A percentile compares a stretch with the other conserved stretches of the same genome.
These are phyloP conservation scores for Fragaria ananassa DNA, from an alignment of 306 rosid genomes.

Conservation along the genomic window DNA sequence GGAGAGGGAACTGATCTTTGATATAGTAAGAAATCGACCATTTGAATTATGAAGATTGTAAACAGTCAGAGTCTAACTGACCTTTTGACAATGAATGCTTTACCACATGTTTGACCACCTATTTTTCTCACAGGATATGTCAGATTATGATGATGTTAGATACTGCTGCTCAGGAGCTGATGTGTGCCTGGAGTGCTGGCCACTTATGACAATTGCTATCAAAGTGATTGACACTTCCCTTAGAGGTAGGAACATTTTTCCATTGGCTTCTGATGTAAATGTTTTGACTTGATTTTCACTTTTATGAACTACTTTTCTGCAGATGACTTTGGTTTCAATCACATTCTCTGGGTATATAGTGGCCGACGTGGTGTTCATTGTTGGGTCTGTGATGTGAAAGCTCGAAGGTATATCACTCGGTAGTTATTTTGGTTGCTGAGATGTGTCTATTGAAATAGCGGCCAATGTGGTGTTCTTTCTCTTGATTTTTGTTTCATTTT, in stretches of 20 bases:
- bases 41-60: constrained; percentile 10
- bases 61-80: not conserved
- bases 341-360: constrained; percentile 90
- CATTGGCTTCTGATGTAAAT: constrained; percentile 7
- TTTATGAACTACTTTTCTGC: constrained; percentile 22
- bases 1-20: constrained; percentile 89
- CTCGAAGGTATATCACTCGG: constrained; percentile 58
- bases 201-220: constrained; percentile 84
- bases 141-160: constrained; percentile 88
- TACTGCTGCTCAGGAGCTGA: constrained; percentile 98
- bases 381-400: constrained; percentile 93
- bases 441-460: too few relatives aligned
- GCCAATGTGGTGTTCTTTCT: too few relatives aligned
- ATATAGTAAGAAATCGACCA: constrained; percentile 58
- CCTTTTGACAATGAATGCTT: not conserved
- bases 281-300: not conserved
- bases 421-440: constrained; percentile 1
- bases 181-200: constrained; percentile 93
- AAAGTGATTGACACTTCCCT: constrained; percentile 78
- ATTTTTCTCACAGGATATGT: constrained; percentile 60
- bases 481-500: not conserved
- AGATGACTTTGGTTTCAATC: constrained; percentile 89
- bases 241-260: constrained; percentile 49
- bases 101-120: not conserved
- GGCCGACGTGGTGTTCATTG: constrained; percentile 97